A percentile compares a stretch with the other conserved stretches of the same genome.
These are phyloP conservation scores for Sporothrix humicola DNA, from an alignment of 2,329 filamentous ascomycete species.

Conservation along the genomic window DNA sequence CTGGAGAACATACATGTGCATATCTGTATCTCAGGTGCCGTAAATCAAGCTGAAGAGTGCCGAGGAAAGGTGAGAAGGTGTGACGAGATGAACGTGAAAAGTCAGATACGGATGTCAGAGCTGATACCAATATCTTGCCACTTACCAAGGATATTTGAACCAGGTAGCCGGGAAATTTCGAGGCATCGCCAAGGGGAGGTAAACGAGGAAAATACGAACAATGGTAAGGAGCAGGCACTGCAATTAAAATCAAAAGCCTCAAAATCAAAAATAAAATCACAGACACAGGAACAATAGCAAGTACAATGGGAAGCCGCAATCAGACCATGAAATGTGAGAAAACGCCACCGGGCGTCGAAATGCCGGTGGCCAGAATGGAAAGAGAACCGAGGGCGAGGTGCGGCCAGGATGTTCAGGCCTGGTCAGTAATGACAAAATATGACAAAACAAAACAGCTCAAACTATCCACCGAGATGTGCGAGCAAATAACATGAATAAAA, in stretches of 20 bases:
- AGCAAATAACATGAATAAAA: not conserved
- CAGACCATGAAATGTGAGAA: not conserved
- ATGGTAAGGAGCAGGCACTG: not conserved
- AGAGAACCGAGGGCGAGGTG: not conserved
- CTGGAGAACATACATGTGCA: not conserved
- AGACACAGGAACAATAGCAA: not conserved
- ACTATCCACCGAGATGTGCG: too few relatives aligned
- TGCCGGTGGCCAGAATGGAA: not conserved
- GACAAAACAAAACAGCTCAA: not conserved
- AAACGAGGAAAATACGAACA: not conserved
- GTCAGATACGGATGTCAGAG: not conserved
- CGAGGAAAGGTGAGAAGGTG: not conserved
- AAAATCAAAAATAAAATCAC: slow-evolving; percentile 6
- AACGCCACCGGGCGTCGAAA: not conserved
- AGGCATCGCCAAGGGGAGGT: not conserved
- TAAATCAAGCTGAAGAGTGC: not conserved
- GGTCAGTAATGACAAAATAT: not conserved
- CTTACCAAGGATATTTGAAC: not conserved
- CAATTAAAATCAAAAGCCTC: not conserved
- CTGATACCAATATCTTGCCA: not conserved
- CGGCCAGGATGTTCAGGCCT: not conserved
- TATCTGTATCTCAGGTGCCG: too few relatives aligned
- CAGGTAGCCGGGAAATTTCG: not conserved
- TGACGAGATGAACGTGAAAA: not conserved
- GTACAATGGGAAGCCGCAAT: not conserved